These are phyloP conservation scores for Yamadazyma siamensis DNA, from an alignment of 1,139 yeast species.

Conservation along the genomic window DNA sequence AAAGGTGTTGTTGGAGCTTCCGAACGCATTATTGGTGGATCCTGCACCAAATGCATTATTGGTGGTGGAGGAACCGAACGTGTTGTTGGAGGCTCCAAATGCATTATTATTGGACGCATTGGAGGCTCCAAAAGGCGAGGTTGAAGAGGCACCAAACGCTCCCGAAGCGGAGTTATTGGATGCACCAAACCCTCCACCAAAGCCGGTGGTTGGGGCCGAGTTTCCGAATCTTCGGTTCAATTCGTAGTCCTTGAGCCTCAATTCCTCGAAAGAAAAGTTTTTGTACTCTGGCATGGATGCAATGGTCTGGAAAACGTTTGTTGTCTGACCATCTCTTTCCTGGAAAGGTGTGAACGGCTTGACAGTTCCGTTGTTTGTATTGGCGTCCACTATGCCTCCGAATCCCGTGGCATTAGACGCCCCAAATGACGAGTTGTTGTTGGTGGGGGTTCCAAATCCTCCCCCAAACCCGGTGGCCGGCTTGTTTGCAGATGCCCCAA, in stretches of 20 bases:
- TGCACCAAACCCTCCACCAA: slow-evolving; percentile 39
- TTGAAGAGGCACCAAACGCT: slow-evolving; percentile 12
- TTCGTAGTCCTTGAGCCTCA: slow-evolving; percentile 84
- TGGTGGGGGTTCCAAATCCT: slow-evolving; percentile 22
- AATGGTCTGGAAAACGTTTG: slow-evolving; percentile 68
- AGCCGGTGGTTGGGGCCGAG: slow-evolving; percentile 28
- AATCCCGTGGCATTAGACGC: slow-evolving; percentile 16
- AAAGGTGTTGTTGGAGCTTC: slow-evolving; percentile 13
- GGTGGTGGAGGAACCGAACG: slow-evolving; percentile 16
- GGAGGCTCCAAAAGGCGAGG: slow-evolving; percentile 23
- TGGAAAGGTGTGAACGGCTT: slow-evolving; percentile 61
- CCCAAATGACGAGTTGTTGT: slow-evolving; percentile 22
- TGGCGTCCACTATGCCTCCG: slow-evolving; percentile 24
- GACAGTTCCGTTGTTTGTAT: slow-evolving; percentile 65
- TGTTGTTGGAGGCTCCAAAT: slow-evolving; percentile 4
- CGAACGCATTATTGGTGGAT: slow-evolving; percentile 8
- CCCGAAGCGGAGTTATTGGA: slow-evolving; percentile 26
- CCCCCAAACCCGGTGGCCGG: slow-evolving; percentile 18
- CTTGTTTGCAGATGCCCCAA: slow-evolving; percentile 22
- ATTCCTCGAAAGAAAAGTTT: slow-evolving; percentile 79
- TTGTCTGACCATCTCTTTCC: slow-evolving; percentile 68
- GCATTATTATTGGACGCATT: slow-evolving; percentile 11
- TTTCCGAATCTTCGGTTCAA: slow-evolving; percentile 57
- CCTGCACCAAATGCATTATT: slow-evolving; percentile 19
- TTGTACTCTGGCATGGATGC: slow-evolving; percentile 88